Base-by-base conservation (phyloP, 2,329 filamentous ascomycete species). In the Aspergillus ibericus region DNA sequence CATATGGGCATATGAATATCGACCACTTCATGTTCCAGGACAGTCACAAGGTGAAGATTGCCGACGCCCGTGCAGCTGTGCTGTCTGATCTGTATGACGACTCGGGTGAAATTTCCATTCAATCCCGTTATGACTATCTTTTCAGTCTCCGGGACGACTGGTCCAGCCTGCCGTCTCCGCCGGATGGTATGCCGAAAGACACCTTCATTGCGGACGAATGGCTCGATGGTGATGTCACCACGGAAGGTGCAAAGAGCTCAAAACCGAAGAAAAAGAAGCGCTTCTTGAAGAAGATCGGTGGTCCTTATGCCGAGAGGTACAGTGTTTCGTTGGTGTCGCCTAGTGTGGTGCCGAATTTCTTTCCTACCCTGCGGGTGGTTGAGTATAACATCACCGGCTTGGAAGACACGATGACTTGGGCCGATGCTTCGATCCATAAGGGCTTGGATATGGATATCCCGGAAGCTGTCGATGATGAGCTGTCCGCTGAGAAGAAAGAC, bases 1-100 rank as follows among this genome's bases (percentile, higher is more conserved):
- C 96, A 5, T 99, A 90, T 70, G 95, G 93, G 1, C 95, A 99
- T 73, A 98, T 99, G 95, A 99, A 99, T 70, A 90, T 97, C 64
- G 95, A 99, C 68, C 95, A 99, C 74, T 99, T 99, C 75, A 84
- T 98, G 70, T 79, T 99, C 15, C 91, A 96, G 68, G 93, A 98
- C 72, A 91, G 87, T 58, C 82, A 89, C 40, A 85, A 96, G 0
- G 82, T 97, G 55, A 82, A 90, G 60, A 82, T 92, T 49, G 77
- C 79, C 25, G 76, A 75, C 44, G 67, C 73, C 2, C 66, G 73
- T 8, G 47, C 47, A 9, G 34, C n/a, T 20, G 36, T 16, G 2
- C 42, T 18, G n/a, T 29, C 27, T 22, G 35, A 9, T 20, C 42
- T 49, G n/a, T 55, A 18, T 35, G 54, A 55, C 58, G 68, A 18